phyloP scores from a whole-genome alignment of 1,284 basidiomycete genomes.

The Ustilago nuda region DNA sequence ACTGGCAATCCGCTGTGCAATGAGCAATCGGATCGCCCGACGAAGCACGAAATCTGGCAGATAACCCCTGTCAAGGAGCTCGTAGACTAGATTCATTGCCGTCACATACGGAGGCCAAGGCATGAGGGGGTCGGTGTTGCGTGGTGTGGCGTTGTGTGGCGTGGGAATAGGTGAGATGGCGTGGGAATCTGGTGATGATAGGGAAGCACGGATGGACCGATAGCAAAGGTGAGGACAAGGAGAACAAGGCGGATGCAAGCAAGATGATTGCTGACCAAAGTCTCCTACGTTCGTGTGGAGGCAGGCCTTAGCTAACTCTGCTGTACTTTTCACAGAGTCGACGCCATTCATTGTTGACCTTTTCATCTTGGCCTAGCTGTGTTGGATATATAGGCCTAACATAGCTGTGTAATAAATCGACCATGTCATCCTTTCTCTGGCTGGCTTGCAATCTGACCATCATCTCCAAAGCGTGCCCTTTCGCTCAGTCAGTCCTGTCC shows the following conservation, averaged over 20 bases:
- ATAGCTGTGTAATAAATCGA: too few relatives aligned
- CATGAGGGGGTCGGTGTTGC: too few relatives aligned
- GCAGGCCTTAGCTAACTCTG: conserved; percentile 20
- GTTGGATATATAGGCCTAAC: too few relatives aligned
- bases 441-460: too few relatives aligned
- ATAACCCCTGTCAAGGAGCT: conserved; percentile 49
- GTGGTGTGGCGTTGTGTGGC: not conserved
- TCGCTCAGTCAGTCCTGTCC: not conserved
- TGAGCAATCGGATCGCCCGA: conserved; percentile 75
- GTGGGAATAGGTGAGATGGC: too few relatives aligned
- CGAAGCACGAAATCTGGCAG: conserved; percentile 71
- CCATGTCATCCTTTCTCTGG: too few relatives aligned
- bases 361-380: too few relatives aligned
- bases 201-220: not conserved
- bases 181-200: not conserved
- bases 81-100: conserved; percentile 44
- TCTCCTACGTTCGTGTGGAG: not conserved
- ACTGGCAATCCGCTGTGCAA: conserved; percentile 75
- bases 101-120: not conserved
- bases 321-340: not conserved
- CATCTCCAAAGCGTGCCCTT: too few relatives aligned
- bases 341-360: too few relatives aligned
- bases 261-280: not conserved
- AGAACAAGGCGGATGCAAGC: not conserved
- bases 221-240: conserved; percentile 1